Percentiles rank a stretch among this genome's conserved stretches.
phyloP scores from a whole-genome alignment of 371 early-diverging fungal genomes.

The Scutellospora calospora region DNA sequence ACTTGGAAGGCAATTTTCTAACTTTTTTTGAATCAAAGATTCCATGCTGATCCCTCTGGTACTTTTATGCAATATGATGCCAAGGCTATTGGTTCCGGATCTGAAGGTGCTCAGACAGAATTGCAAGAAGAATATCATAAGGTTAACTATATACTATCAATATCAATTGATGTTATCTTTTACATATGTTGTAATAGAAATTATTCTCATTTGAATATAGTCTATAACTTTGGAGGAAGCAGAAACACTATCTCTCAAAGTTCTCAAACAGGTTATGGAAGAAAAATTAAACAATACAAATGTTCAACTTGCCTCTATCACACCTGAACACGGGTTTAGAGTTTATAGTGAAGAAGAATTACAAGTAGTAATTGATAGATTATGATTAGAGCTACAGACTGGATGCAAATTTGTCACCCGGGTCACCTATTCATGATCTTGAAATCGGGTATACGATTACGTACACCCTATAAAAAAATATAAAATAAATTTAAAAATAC shows the following conservation, averaged over 20 bases:
- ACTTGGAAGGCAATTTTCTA: slow-evolving; percentile 5
- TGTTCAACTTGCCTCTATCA: slow-evolving; percentile 96
- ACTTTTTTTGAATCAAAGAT: slow-evolving; percentile 60
- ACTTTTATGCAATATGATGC: slow-evolving; percentile 93
- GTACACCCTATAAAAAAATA: too few relatives aligned
- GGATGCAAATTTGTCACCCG: too few relatives aligned
- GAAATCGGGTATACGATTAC: too few relatives aligned
- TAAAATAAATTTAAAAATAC: too few relatives aligned
- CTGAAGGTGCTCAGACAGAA: slow-evolving; percentile 98
- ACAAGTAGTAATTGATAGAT: slow-evolving; percentile 69
- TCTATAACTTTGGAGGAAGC: slow-evolving; percentile 91
- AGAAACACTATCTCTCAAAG: slow-evolving; percentile 88
- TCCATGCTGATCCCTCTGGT: slow-evolving; percentile 96
- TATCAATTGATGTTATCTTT: neutral
- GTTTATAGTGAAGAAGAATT: slow-evolving; percentile 81
- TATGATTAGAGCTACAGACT: too few relatives aligned
- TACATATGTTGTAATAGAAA: neutral
- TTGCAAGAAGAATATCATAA: slow-evolving; percentile 96
- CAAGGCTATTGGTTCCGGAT: slow-evolving; percentile 98
- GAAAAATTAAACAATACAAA: slow-evolving; percentile 97
- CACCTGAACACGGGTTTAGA: slow-evolving; percentile 77
- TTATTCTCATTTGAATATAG: slow-evolving; percentile 49
- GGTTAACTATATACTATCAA: slow-evolving; percentile 48
- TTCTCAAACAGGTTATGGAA: slow-evolving; percentile 99
- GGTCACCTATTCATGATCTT: too few relatives aligned